Evolutionary conservation across 164 flowering plant species (phyloP), one percentile per base, ranked within the genome.

Genomic region (Magnolia sinica): DNA sequence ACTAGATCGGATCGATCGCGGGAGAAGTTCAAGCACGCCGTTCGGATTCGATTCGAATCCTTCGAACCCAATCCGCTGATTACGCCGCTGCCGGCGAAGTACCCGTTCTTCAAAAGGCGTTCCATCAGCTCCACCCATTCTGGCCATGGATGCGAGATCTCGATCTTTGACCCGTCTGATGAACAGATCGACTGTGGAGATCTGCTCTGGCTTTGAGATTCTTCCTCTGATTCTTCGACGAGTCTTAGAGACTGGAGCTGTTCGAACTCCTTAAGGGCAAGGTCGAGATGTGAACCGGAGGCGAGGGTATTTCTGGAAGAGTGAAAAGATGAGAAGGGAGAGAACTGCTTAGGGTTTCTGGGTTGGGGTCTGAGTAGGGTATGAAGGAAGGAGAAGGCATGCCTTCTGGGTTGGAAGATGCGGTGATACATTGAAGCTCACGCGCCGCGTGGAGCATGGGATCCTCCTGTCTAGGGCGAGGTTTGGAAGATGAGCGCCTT

Each of bases 111-210:
- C 75, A 82, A 24, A 81, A 93, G 79, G 29, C 55, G 64, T 55
- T 88, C 89, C 92, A 91, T 88, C 76, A 93, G 76, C 19, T 84
- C 85, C 74, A 87, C 88, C 98, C 98, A 93, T 78, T 91, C 97
- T 11, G 86, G 87, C 95, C 95, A 91, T 18, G 88, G 90, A 79
- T 88, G 89, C 18, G 88, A 84, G 69, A 87, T 83, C 75, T 80
- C 82, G 27, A 82, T 79, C 51, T 73, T 76, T 63, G 58, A 49
- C 59, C 49, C 66, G 19, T 3, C 14, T 7, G 68, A 22, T 3
- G 50, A 61, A 11, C 70, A 49, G 4, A 69, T 18, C 63, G 72
- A 27, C 55, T 11, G 55, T 8, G 75, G 61, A 8, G 19, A 22
- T 19, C 29, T 23, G 55, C 11, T 72, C 8, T 61, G 65, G 20